Base-by-base conservation (phyloP, 257 asterid species). In the Solanum pennellii region DNA sequence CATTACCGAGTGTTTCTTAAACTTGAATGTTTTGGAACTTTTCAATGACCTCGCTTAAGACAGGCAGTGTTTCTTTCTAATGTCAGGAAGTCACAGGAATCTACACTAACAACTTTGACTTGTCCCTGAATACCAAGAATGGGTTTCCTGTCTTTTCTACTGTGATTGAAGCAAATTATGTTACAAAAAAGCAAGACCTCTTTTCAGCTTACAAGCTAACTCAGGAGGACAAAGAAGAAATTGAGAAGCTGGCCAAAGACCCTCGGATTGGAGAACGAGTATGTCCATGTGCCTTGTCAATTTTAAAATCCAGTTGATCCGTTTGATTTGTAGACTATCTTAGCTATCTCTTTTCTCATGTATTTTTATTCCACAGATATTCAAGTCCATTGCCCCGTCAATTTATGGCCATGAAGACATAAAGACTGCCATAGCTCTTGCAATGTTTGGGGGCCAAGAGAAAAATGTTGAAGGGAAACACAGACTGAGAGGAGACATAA, bases 121-220 rank as follows among this genome's bases (percentile, higher is more conserved):
- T 97, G 93, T 96, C 99, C 86, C 86, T 97, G 91, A 97, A 97
- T 87, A 97, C 99, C 86, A 97, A 97, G 96, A 94, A 97, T 76
- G 99, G 99, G 66, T 97, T 97, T 91, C 99, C 99, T 77, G 99
- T 97, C 87, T 97, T 97, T 92, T 98, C 99, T n/a, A 97, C 99
- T n/a, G 99, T 97, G 76, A 91, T 96, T 89, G 99, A 97, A 92
- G 99, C 99, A 89, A 97, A 97, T 90, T 94, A 94, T 80, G 92
- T 97, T 85, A 93, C 99, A 87, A 97, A 97, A 92, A 97, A 97
- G 88, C 99, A 97, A 25, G 99, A 97, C 88, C 98, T 95, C 83
- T 97, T 97, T 91, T 97, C 99, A 86, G 98, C 98, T 83, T 95
- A 97, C 95, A 97, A 95, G 91, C 97, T 97, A 83, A 96, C 99